Base-by-base conservation (phyloP, 148 eudicot genomes). In the Camellia granthamiana region DNA sequence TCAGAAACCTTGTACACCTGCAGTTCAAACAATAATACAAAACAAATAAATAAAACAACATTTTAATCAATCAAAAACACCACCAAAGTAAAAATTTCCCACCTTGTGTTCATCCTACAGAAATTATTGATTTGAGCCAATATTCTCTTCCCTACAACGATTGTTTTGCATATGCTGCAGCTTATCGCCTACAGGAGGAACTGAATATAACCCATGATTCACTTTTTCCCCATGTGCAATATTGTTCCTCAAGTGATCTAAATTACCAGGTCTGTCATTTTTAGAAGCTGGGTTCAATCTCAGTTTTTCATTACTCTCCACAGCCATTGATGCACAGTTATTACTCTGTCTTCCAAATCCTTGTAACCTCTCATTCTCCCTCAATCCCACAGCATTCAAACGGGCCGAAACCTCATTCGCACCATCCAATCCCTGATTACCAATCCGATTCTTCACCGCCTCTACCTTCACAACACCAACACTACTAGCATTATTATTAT, bases 311-410 rank as follows among this genome's bases (percentile, higher is more conserved):
- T 70, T 65, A 38, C 44, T 78, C 54, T 81, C 88, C 47, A 80
- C 76, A 66, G 72, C 80, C 84, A 83, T 81, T 21, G 21, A 59
- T 55, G 58, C 78, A 59, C 59, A 62, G 75, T 56, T 77, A 72
- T 59, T 73, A 80, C 38, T 74, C 44, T 54, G 76, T 10, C 46
- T 59, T 55, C 43, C 60, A 10, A 46, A 71, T 44, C 75, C 82
- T 61, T 63, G 81, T 18, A 64, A 47, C 55, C 76, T 77, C 77
- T 77, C 81, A 21, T 49, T 49, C 52, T 81, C 91, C 30, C 79
- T 85, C 84, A 89, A 85, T 21, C 85, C 91, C 47, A 89, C 89
- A 0, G 84, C 85, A 78, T 84, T 81, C 77, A 89, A 54, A 6
- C 89, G 81, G 0, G 84, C 85, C 61, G 83, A 67, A 74, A 89